Evolutionary conservation across 1,284 basidiomycete genomes (phyloP), one percentile per base, ranked within the genome.

Genomic region (Sporisorium iseilematis-ciliati): DNA sequence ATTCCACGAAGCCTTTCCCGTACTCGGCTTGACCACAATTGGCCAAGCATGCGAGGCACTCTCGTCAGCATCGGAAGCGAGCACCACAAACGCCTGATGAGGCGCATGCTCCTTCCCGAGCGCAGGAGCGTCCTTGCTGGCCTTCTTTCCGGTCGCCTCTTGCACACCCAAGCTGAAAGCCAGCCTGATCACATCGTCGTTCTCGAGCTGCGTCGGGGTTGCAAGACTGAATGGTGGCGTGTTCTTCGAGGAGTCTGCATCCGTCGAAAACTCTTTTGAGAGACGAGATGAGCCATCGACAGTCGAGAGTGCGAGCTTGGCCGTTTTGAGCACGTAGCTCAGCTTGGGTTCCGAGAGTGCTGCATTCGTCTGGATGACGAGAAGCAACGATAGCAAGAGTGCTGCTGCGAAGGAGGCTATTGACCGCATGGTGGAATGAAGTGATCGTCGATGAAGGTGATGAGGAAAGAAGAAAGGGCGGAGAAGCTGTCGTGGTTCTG

Each of bases 121-220:
- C 4, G 58, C 58, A 46, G 66, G 29, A 18, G 55, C 58, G 7
- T 70, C 67, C 48, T 71, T 63, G 42, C 60, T 52, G 14, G 50
- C 56, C 48, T 52, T 48, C 53, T 66, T 61, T n/a, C 57, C 52
- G 1, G 38, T 55, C 3, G 33, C 38, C 40, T 66, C 68, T 45
- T 75, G 50, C 21, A 75, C 63, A 21, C 58, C 67, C 40, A 78
- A 51, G 45, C 52, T 68, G 56, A 78, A 76, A 7, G 50, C 62
- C 43, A 78, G 60, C 18, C 73, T 46, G 52, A 78, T 66, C 42
- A 78, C 73, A 58, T 78, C 77, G 38, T 78, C 77, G 29, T 66
- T 69, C 40, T 78, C 77, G 21, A 78, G 56, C 60, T 58, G 70
- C 7, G 60, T 70, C 11, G 75, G 75, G 6, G 20, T 35, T 23